A percentile compares a stretch with the other conserved stretches of the same genome.
These are phyloP conservation scores for Clohesyomyces aquaticus DNA, from an alignment of 495 filamentous ascomycete genomes.

Conservation along the genomic window DNA sequence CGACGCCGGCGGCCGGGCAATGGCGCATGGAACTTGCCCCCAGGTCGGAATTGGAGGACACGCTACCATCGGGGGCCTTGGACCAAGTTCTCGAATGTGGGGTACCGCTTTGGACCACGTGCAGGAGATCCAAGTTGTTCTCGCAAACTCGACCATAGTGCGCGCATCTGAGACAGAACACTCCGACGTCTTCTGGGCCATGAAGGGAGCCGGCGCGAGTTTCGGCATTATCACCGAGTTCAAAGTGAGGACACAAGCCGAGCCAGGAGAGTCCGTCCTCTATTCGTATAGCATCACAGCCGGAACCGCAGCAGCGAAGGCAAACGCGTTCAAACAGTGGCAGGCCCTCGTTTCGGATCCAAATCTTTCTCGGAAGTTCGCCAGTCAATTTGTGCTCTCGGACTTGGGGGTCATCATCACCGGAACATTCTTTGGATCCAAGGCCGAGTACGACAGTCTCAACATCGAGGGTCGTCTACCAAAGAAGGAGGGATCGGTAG, in stretches of 20 bases:
- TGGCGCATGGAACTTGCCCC: constrained; percentile 44
- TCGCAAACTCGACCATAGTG: constrained; percentile 43
- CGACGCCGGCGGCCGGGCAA: constrained; percentile 39
- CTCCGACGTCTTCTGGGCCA: constrained; percentile 44
- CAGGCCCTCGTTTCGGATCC: constrained; percentile 50
- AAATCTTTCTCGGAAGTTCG: constrained; percentile 58
- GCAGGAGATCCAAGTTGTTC: constrained; percentile 50
- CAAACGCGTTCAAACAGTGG: constrained; percentile 49
- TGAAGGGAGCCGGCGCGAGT: constrained; percentile 53
- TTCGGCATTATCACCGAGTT: constrained; percentile 58
- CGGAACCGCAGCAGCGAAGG: constrained; percentile 43
- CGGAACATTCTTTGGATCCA: constrained; percentile 52
- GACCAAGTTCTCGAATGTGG: constrained; percentile 62
- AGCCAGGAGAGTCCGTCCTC: constrained; percentile 45
- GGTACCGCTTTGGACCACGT: constrained; percentile 58
- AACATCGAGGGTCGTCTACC: constrained; percentile 47
- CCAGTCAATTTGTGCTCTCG: constrained; percentile 47
- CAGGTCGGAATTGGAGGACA: constrained; percentile 44
- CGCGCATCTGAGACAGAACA: constrained; percentile 34
- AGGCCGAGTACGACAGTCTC: constrained; percentile 49
- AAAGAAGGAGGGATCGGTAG: constrained; percentile 42
- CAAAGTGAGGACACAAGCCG: constrained; percentile 50
- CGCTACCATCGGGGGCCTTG: constrained; percentile 56
- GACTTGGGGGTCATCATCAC: constrained; percentile 45
- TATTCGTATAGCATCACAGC: constrained; percentile 51